Evolutionary conservation across 306 rosid species (phyloP), one percentile per base, ranked within the genome.

Genomic region (Ziziphus jujuba): DNA sequence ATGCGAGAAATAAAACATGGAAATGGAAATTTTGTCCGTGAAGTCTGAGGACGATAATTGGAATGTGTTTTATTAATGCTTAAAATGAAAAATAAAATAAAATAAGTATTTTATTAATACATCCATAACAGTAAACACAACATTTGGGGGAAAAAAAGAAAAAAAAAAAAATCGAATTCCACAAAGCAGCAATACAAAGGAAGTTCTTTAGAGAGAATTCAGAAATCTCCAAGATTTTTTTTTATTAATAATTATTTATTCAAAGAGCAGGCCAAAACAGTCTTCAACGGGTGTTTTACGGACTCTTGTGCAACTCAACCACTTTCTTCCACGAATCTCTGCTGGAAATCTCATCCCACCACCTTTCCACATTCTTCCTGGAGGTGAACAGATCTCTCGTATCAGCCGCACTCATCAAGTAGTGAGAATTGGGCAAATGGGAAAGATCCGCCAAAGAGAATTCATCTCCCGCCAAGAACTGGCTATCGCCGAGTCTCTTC

Each of bases 401-500:
- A 4, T 80, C 79, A 1, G 87, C 45, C 10, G 59, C 66, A 51
- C 69, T 47, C 20, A 81, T 47, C 79, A 89, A 51, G 69, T 85
- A 91, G 5, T 91, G 90, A 0, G 81, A 40, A 72, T 91, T 91
- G 10, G 97, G 97, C 82, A 91, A 82, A 75, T 91, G 98, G 0
- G 95, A 91, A 58, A 89, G 98, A 35, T 91, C 98, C 0, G 98
- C 95, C 34, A 91, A 81, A 13, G 96, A 81, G 77, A 91, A 91
- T 5, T 89, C 79, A 16, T 91, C 87, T 0, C 98, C 96, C 0
- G 90, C 92, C 82, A 91, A 69, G 87, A 80, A 89, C 23, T 65
- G 85, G 13, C 71, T 78, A 57, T 85, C 91, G 9, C 49, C 84
- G 1, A 89, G 88, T 78, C 89, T 83, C 71, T 48, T 62, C 2